Base-by-base conservation (phyloP, 2,329 filamentous ascomycete genomes). In the Penicillium sp. region DNA sequence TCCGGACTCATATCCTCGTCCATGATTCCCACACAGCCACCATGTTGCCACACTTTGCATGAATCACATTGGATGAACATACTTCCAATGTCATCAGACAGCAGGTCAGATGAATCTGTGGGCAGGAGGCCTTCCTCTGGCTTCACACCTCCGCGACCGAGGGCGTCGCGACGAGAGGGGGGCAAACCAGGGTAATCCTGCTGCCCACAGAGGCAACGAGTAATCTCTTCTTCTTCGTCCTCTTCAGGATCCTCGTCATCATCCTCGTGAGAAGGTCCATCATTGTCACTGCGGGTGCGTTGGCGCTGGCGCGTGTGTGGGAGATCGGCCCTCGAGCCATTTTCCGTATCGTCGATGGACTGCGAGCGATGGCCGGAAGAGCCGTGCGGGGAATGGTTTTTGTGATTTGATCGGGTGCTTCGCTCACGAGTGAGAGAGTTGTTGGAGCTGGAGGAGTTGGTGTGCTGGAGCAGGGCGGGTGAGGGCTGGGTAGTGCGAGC, bases 1-100 rank as follows among this genome's bases (percentile, higher is more conserved):
- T 98, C 94, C 10, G 95, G 95, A 67, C 92, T 94, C 75, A 90
- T 89, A 68, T 91, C 89, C 78, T 97, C 94, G 68, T 95, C 95
- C 81, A 96, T 93, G 72, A 99, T 97, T 62, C 95, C 94, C 61
- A 99, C 94, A 74, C 95, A 99, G 62, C 93, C 94, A 71, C 95
- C 95, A 76, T 99, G 95, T 77, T 99, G 95, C 95, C 94, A 99
- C 65, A 98, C 95, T 76, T 96, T 96, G 83, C 95, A 99, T 66
- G 91, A 84, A 79, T 98, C 95, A 84, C 95, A 99, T 81, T 98
- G 94, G 68, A 99, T 93, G 79, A 97, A 99, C 78, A 98, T 90
- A 55, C 93, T 94, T 48, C 94, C 95, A 67, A 94, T 85, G 67
- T 98, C 94, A 71, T 97, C 93, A 35, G 88, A 87, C 65, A 92